A percentile compares a stretch with the other conserved stretches of the same genome.
phyloP scores from a whole-genome alignment of 2,329 filamentous ascomycete species.

The Stemphylium vesicarium region DNA sequence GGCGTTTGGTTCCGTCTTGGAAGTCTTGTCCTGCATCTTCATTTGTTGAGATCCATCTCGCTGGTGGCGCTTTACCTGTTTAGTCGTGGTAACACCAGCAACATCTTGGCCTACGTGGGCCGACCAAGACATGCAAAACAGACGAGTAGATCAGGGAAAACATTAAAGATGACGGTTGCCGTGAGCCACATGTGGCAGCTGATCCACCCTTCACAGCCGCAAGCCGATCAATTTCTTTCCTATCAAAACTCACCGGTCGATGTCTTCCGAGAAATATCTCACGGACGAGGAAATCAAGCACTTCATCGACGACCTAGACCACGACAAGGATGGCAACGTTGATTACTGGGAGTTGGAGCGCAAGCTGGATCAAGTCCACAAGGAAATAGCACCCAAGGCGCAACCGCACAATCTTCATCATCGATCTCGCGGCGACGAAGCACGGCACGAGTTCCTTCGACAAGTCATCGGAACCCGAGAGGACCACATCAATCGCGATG shows the following conservation, averaged over 20 bases:
- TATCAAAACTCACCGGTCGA: conserved; percentile 10
- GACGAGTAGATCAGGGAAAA: conserved; percentile 1
- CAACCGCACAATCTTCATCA: conserved; percentile 56
- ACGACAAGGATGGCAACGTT: conserved; percentile 59
- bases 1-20: conserved; percentile 29
- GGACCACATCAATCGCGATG: conserved; percentile 53
- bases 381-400: conserved; percentile 58
- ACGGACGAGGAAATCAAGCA: conserved; percentile 58
- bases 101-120: conserved; percentile 40
- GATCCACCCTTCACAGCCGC: background rate
- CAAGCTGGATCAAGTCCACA: conserved; percentile 61
- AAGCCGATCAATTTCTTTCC: background rate
- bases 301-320: conserved; percentile 62
- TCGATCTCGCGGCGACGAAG: conserved; percentile 46
- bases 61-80: conserved; percentile 13
- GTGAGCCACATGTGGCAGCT: conserved; percentile 1
- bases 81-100: conserved; percentile 8
- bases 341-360: conserved; percentile 60
- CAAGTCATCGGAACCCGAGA: conserved; percentile 55
- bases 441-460: conserved; percentile 60
- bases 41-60: conserved; percentile 15
- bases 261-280: conserved; percentile 36
- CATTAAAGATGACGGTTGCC: conserved; percentile 3
- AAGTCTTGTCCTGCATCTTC: conserved; percentile 32
- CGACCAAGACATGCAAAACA: conserved; percentile 15